Evolutionary conservation across 768 basidiomycete genomes (phyloP), one percentile per base, ranked within the genome.

Genomic region (Phaeotremella fagi): DNA sequence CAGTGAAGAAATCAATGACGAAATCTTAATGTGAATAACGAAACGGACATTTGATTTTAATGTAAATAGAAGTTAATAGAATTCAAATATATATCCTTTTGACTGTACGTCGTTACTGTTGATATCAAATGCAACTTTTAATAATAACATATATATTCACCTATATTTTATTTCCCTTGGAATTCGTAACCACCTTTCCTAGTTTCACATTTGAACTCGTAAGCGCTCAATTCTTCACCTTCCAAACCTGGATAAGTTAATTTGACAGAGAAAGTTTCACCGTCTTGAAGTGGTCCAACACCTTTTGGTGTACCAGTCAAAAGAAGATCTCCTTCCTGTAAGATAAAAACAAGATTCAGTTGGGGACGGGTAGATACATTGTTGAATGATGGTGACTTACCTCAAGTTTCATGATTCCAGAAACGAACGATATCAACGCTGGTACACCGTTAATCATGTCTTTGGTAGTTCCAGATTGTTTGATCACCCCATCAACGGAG

Each of bases 331-430:
- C 89, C 89, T 74, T 91, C 89, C 88, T 92, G 71, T n/a, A n/a
- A n/a, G n/a, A n/a, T n/a, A n/a, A n/a, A n/a, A n/a, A n/a, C n/a
- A n/a, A n/a, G n/a, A 25, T 18, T 7, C 18, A 52, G 29, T 24
- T 4, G 52, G 26, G 11, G 27, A 36, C 27, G 29, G 27, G 6
- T 16, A 26, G 45, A 12, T n/a, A 28, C 26, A 15, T 22, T 22
- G 60, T 61, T 3, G 63, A 64, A 12, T 68, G 27, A 68, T 45
- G 12, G 69, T 35, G 43, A 58, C 77, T 63, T 48, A 87, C 91
- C 80, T 95, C 90, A n/a, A 99, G 80, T 0, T 86, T 85, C 91
- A 98, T 95, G 75, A 99, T 92, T 3, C 89, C 87, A 1, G 91
- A 94, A 50, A 94, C 80, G 68, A 94, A 91, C 59, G 87, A 83